These are phyloP conservation scores for Taiozyma sp. DNA, from an alignment of 1,139 yeast species.

Conservation along the genomic window DNA sequence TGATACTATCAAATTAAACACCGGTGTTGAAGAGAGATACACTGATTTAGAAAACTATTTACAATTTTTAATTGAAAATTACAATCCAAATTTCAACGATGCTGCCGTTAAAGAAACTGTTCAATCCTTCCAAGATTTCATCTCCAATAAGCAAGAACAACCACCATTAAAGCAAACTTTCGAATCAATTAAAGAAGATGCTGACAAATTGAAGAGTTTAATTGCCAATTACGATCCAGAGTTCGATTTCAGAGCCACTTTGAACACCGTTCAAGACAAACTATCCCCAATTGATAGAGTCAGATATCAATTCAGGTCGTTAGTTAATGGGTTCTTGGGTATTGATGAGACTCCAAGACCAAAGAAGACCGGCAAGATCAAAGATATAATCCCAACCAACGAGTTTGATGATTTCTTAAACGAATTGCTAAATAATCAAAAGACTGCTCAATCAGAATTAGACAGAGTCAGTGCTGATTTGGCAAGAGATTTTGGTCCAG, in stretches of 20 bases:
- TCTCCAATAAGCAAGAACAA: constrained; percentile 11
- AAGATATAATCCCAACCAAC: constrained; percentile 5
- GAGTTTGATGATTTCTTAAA: constrained; percentile 13
- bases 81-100: constrained; percentile 89
- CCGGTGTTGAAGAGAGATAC: constrained; percentile 13
- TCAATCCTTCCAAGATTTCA: constrained; percentile 49
- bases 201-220: not conserved
- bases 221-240: constrained; percentile 1
- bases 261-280: constrained; percentile 1
- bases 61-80: constrained; percentile 43
- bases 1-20: constrained; percentile 1
- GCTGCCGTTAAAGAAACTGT: constrained; percentile 78
- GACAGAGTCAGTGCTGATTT: constrained; percentile 9
- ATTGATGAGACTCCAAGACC: constrained; percentile 6
- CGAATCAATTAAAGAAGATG: not conserved
- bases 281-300: constrained; percentile 10
- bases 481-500: constrained; percentile 47
- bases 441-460: constrained; percentile 8
- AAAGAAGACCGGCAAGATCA: not conserved
- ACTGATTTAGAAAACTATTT: constrained; percentile 39
- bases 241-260: not conserved
- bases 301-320: constrained; percentile 10
- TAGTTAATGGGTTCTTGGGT: constrained; percentile 24
- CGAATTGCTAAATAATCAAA: constrained; percentile 18
- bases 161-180: not conserved